These are phyloP conservation scores for Lyophyllum decastes DNA, from an alignment of 768 basidiomycete species.

Conservation along the genomic window DNA sequence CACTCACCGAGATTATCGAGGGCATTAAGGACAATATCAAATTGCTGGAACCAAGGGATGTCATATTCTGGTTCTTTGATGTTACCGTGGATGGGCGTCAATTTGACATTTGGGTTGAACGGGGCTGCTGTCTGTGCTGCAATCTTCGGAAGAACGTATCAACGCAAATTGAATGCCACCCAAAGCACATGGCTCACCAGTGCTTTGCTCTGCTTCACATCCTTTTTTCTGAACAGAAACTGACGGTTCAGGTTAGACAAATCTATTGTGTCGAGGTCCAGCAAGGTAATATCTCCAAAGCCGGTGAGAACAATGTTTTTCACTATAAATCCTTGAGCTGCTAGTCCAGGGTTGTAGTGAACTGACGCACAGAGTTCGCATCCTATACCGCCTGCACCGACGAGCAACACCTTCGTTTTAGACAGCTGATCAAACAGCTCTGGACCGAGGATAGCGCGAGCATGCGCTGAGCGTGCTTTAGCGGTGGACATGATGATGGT, in stretches of 20 bases:
- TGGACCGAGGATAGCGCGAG: slow-evolving; percentile 77
- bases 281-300: slow-evolving; percentile 87
- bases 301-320: slow-evolving; percentile 95
- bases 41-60: slow-evolving; percentile 85
- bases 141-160: slow-evolving; percentile 44
- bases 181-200: slow-evolving; percentile 50
- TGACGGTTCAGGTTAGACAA: slow-evolving; percentile 96
- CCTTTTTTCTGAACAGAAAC: slow-evolving; percentile 95
- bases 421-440: slow-evolving; percentile 64
- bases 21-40: slow-evolving; percentile 93
- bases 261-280: slow-evolving; percentile 98
- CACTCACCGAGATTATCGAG: slow-evolving; percentile 89
- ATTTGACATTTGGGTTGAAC: slow-evolving; percentile 87
- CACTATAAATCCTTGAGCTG: slow-evolving; percentile 48
- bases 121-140: slow-evolving; percentile 80
- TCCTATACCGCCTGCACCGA: slow-evolving; percentile 96
- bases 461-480: slow-evolving; percentile 57
- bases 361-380: slow-evolving; percentile 84
- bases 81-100: slow-evolving; percentile 90
- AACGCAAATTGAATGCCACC: background rate
- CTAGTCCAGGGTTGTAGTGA: background rate
- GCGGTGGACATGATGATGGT: slow-evolving; percentile 48
- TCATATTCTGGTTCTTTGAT: slow-evolving; percentile 94
- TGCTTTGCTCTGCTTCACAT: slow-evolving; percentile 96
- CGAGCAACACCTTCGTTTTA: slow-evolving; percentile 75